Conservation (phyloP, 1,284 basidiomycete genomes). For the Cryptococcus hybrid region DNA sequence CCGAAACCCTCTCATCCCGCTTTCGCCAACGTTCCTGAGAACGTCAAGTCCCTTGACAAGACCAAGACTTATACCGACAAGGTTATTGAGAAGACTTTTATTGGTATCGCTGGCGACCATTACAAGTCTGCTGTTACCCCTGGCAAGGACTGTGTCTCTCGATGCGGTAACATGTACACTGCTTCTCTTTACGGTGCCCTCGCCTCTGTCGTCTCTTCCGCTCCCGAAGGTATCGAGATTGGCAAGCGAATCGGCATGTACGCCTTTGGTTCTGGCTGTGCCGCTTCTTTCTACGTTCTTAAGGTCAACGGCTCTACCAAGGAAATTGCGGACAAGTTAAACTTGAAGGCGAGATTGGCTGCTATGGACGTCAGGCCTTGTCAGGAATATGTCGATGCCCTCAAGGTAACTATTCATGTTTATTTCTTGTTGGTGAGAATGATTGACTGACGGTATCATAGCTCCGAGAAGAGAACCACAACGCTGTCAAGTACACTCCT, state of each 20-base stretch:
- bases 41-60: conserved; percentile 62
- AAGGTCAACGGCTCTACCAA: conserved; percentile 80
- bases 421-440: not conserved
- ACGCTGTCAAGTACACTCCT: conserved; percentile 80
- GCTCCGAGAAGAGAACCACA: conserved; percentile 97
- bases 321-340: conserved; percentile 73
- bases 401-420: conserved; percentile 58
- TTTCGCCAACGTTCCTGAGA: conserved; percentile 72
- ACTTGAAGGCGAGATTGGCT: conserved; percentile 72
- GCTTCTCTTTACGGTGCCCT: conserved; percentile 95
- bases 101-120: conserved; percentile 65
- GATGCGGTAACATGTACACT: conserved; percentile 98
- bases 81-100: conserved; percentile 90
- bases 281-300: conserved; percentile 85
- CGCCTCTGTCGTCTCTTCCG: conserved; percentile 71
- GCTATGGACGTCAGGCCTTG: conserved; percentile 89
- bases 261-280: conserved; percentile 91
- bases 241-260: conserved; percentile 88
- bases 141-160: conserved; percentile 75
- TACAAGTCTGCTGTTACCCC: conserved; percentile 73
- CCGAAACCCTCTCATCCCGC: conserved; percentile 64
- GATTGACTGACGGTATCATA: conserved; percentile 38
- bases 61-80: conserved; percentile 85
- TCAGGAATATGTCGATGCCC: conserved; percentile 74
- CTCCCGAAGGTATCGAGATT: conserved; percentile 63